Evolutionary conservation across 2,329 filamentous ascomycete genomes (phyloP), one percentile per base, ranked within the genome.

Genomic region (Xylariaceae sp.): DNA sequence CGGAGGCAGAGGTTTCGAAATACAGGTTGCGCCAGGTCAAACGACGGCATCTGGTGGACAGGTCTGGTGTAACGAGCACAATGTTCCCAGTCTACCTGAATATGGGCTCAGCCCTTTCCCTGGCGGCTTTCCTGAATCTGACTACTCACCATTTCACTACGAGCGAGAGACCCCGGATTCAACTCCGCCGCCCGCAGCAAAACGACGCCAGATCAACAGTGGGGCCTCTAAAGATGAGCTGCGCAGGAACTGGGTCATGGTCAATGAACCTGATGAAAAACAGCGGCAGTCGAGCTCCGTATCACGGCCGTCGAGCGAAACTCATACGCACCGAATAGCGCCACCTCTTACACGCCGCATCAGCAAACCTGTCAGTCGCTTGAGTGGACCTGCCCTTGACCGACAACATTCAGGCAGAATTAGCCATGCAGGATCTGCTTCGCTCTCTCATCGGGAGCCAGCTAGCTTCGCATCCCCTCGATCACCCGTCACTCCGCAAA

Each of bases 221-320:
- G 66, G 69, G 15, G 66, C 70, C 26, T 40, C 51, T 3, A 60
- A 65, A 19, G 74, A 79, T 47, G 78, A 83, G 33, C 66, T 86
- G 4, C 71, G 76, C 22, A 76, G 73, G 41, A 86, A 81, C 63
- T 89, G 85, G 85, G 82, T 89, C 19, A 71, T 89, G 48, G 79
- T 89, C 19, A 67, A 68, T 41, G 72, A 73, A 34, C 60, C 59
- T 15, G 49, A 48, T 22, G 44, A 50, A 37, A 41, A 47, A 28
- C 43, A 38, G 17, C 48, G 46, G 19, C 52, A 45, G 36, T 44
- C 49, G 11, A 54, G 48, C 29, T 40, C 45, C 11, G 50, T 53
- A 24, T 53, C 55, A 7, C 49, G 44, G 39, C 47, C 51, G 6
- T 43, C 51, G 15, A 65, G 60, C 22, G 39, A 39, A 19, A 42